Evolutionary conservation across 768 basidiomycete genomes (phyloP).

Genomic region (Gloeophyllum trabeum): DNA sequence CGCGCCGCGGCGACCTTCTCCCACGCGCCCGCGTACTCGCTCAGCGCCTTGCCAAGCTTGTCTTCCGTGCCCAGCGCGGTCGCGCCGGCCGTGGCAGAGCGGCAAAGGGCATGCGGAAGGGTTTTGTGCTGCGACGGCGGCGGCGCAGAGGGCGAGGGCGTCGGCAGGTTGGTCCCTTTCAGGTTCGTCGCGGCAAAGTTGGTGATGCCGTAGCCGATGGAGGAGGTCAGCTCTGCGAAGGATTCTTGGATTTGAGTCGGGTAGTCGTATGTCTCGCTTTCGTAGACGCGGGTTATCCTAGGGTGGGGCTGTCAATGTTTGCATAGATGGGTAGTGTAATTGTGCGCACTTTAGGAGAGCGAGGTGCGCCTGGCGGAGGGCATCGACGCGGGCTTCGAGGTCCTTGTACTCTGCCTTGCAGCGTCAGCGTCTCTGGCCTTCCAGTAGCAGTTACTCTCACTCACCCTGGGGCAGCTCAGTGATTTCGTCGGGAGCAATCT

Average conservation of each 20-base stretch:
- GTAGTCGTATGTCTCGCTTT: conserved; percentile 81
- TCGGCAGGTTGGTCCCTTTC: conserved; percentile 80
- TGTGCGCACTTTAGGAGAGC: conserved; percentile 63
- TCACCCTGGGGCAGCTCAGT: conserved; percentile 86
- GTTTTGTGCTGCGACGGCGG: conserved; percentile 79
- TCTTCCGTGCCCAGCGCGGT: conserved; percentile 29
- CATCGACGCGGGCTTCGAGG: conserved; percentile 91
- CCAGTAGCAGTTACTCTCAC: conserved; percentile 5
- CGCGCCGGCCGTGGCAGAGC: conserved; percentile 62
- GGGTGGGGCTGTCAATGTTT: conserved; percentile 1
- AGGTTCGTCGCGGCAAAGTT: conserved; percentile 82
- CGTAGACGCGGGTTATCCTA: conserved; percentile 84
- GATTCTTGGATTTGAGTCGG: conserved; percentile 84
- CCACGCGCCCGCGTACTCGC: conserved; percentile 72
- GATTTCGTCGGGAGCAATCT: conserved; percentile 84
- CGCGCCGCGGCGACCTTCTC: conserved; percentile 76
- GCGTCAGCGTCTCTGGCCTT: not conserved
- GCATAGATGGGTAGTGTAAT: not conserved
- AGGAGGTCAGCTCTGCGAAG: conserved; percentile 56
- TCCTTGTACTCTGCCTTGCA: conserved; percentile 77
- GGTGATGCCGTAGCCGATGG: conserved; percentile 64
- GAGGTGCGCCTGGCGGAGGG: conserved; percentile 69
- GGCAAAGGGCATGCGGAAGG: conserved; percentile 85
- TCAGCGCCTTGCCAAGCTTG: conserved; percentile 67
- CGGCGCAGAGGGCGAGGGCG: conserved; percentile 49